Evolutionary conservation across 768 basidiomycete genomes (phyloP).

Genomic region (Russula dissimulans): DNA sequence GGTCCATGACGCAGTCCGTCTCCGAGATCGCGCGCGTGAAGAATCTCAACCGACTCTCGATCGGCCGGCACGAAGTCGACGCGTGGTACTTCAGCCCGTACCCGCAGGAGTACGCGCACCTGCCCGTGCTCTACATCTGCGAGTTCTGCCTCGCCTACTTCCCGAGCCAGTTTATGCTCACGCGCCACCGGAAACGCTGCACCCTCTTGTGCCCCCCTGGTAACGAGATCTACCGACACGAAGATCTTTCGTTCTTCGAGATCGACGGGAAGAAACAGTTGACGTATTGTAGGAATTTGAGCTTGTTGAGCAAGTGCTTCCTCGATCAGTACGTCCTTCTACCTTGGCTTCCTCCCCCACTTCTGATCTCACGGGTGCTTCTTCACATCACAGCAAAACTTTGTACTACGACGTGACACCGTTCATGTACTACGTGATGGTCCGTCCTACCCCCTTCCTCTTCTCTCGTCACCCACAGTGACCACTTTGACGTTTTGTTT

Average conservation of each 20-base stretch:
- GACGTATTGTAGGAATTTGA: slow-evolving; percentile 95
- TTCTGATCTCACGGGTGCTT: neutral
- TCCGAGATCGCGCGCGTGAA: slow-evolving; percentile 98
- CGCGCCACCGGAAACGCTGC: slow-evolving; percentile 86
- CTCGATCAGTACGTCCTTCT: slow-evolving; percentile 77
- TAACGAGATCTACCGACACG: slow-evolving; percentile 98
- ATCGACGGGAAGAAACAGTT: slow-evolving; percentile 95
- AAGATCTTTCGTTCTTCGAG: slow-evolving; percentile 96
- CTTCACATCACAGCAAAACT: slow-evolving; percentile 67
- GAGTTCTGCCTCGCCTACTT: slow-evolving; percentile 96
- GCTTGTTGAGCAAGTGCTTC: slow-evolving; percentile 94
- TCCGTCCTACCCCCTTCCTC: slow-evolving; percentile 26
- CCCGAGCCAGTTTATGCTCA: slow-evolving; percentile 83
- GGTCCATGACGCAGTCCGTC: slow-evolving; percentile 98
- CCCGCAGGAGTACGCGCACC: slow-evolving; percentile 95
- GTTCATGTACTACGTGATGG: slow-evolving; percentile 99
- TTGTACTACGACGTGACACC: slow-evolving; percentile 99
- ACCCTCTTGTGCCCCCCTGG: slow-evolving; percentile 91
- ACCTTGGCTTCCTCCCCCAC: neutral
- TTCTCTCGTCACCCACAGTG: neutral
- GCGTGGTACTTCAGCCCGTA: slow-evolving; percentile 99
- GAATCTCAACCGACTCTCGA: slow-evolving; percentile 93
- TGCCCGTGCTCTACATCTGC: slow-evolving; percentile 93
- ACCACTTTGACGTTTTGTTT: slow-evolving; percentile 3
- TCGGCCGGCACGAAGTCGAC: slow-evolving; percentile 94